A percentile compares a stretch with the other conserved stretches of the same genome.
Conservation (phyloP, 192 early-diverging fungal genomes). For the Coemansia erecta region DNA sequence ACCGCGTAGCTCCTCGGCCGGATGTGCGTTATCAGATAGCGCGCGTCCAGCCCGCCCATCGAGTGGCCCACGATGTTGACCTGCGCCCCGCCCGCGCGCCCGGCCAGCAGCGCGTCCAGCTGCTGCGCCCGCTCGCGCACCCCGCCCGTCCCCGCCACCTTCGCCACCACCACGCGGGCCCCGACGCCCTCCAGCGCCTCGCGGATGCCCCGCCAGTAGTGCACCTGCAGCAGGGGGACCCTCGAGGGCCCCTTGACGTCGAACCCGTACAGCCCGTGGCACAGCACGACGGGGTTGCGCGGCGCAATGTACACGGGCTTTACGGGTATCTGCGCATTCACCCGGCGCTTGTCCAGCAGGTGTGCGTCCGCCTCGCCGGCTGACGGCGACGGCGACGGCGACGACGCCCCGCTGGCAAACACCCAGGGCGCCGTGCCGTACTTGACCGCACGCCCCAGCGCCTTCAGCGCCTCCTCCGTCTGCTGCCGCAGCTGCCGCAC, state of each 20-base stretch:
- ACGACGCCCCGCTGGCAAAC: slow-evolving; percentile 40
- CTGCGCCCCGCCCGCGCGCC: slow-evolving; percentile 31
- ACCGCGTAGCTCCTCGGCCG: slow-evolving; percentile 66
- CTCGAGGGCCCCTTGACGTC: slow-evolving; percentile 73
- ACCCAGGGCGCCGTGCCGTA: slow-evolving; percentile 32
- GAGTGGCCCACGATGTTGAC: slow-evolving; percentile 93
- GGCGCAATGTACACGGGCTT: slow-evolving; percentile 71
- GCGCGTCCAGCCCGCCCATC: slow-evolving; percentile 93
- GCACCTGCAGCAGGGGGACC: slow-evolving; percentile 77
- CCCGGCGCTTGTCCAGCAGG: slow-evolving; percentile 20
- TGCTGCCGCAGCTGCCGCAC: slow-evolving; percentile 33
- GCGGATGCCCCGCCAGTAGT: slow-evolving; percentile 82
- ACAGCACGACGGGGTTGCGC: slow-evolving; percentile 76
- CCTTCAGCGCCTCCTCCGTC: slow-evolving; percentile 12
- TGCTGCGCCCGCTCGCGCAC: slow-evolving; percentile 73
- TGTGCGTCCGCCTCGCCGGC: too few species aligned
- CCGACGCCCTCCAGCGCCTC: slow-evolving; percentile 77
- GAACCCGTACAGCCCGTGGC: slow-evolving; percentile 90
- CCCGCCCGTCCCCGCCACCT: slow-evolving; percentile 72
- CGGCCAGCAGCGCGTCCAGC: slow-evolving; percentile 67
- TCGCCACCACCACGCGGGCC: slow-evolving; percentile 75
- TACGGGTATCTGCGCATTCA: slow-evolving; percentile 55
- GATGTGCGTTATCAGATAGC: slow-evolving; percentile 88
- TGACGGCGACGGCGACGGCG: too few species aligned
- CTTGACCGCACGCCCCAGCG: slow-evolving; percentile 17